Base-by-base conservation (phyloP, 495 filamentous ascomycete genomes). In the Xanthoparmelia taractica region DNA sequence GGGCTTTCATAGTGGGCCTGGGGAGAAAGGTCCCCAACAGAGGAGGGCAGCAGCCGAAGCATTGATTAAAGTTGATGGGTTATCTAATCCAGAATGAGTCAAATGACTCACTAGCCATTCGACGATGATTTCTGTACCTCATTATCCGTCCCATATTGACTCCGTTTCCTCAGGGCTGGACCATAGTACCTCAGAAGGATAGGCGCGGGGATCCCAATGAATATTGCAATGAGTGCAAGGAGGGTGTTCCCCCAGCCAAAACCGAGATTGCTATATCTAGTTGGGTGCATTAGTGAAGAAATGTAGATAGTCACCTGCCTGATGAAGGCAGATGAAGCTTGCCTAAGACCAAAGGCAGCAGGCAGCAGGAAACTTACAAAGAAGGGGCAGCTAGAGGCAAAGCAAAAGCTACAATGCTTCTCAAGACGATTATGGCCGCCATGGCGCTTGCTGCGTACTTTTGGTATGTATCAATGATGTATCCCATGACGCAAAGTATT, bases 131-230 rank as follows among this genome's bases (percentile, higher is more conserved):
- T n/a, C n/a, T n/a, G n/a, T n/a, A n/a, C n/a, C n/a, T n/a, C n/a
- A n/a, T n/a, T n/a, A n/a, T n/a, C n/a, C n/a, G n/a, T n/a, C n/a
- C n/a, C 45, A 48, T 48, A 48, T 10, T n/a, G 45, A 48, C 45
- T 48, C 7, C 45, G 45, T 25, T 48, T 48, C 45, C 45, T 48
- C 11, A 48, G 25, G 45, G 45, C 10, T 48, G 68, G 68, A 0
- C 81, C 82, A 66, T 77, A 84, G n/a, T 67, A 67, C 63, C 76
- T 80, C 59, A 84, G 78, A 1, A 79, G 67, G 68, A 80, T 82
- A 36, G 82, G 82, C 47, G 83, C 70, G 18, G 76, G 77, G 15
- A 77, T 74, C 71, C 84, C 70, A 7, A 80, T 37, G 2, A 72
- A 70, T 4, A 61, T 52, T 67, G 77, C 80, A 36, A 85, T 76